phyloP scores from a whole-genome alignment of 2,329 filamentous ascomycete species.

The Penicillium oxalicum region DNA sequence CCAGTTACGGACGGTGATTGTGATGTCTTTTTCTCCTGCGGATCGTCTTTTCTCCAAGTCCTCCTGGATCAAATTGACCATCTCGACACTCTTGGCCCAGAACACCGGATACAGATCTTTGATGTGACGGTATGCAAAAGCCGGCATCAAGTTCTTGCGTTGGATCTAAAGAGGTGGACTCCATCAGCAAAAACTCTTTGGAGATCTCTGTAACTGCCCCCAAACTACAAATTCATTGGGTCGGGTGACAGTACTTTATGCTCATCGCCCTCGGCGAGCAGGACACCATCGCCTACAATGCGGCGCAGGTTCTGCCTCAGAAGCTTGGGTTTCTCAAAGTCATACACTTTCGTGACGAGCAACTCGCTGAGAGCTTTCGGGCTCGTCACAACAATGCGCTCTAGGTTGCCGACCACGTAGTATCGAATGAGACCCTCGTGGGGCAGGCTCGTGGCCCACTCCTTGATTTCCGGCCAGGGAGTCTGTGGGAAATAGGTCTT shows the following conservation, averaged over 20 bases:
- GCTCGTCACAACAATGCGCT: slow-evolving; percentile 56
- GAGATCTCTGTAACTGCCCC: no score
- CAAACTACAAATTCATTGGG: no score
- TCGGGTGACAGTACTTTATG: slow-evolving; percentile 54
- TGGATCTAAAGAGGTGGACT: slow-evolving; percentile 40
- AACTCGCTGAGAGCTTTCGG: slow-evolving; percentile 65
- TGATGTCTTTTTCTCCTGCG: slow-evolving; percentile 31
- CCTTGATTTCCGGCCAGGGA: slow-evolving; percentile 33
- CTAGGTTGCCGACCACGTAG: slow-evolving; percentile 55
- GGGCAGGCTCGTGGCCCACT: slow-evolving; percentile 55
- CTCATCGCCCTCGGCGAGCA: slow-evolving; percentile 84
- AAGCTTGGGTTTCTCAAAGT: slow-evolving; percentile 58
- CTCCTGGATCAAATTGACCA: slow-evolving; percentile 55
- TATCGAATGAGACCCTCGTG: slow-evolving; percentile 67
- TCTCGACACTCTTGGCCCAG: slow-evolving; percentile 69
- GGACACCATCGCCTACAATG: slow-evolving; percentile 39
- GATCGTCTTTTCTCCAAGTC: slow-evolving; percentile 35
- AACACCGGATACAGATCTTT: slow-evolving; percentile 81
- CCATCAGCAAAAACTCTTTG: no score
- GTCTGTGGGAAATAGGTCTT: slow-evolving; percentile 32
- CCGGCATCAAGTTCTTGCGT: slow-evolving; percentile 71
- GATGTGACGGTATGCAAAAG: slow-evolving; percentile 79
- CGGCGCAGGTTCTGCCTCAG: slow-evolving; percentile 38
- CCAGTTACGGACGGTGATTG: slow-evolving; percentile 58
- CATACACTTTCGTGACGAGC: slow-evolving; percentile 62